phyloP scores from a whole-genome alignment of 2,329 filamentous ascomycete genomes.

The Curvularia eragrostidis region DNA sequence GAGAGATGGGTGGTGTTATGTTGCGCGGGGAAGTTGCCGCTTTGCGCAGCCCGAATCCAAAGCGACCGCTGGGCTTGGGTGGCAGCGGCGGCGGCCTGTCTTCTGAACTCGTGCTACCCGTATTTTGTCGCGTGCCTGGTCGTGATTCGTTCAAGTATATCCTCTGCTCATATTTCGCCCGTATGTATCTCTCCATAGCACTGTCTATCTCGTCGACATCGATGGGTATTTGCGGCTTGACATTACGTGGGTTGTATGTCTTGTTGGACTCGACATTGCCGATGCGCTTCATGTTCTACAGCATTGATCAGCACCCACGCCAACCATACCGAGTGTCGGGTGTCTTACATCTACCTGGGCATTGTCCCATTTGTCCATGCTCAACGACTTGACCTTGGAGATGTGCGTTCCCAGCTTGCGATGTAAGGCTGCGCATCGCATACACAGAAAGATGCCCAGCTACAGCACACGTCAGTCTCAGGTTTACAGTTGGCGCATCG shows the following conservation, averaged over 20 bases:
- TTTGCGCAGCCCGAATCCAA: constrained; percentile 70
- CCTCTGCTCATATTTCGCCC: constrained; percentile 86
- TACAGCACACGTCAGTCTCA: constrained; percentile 51
- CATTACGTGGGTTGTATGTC: constrained; percentile 84
- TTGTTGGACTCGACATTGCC: constrained; percentile 88
- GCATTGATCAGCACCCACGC: constrained; percentile 22
- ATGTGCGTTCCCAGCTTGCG: constrained; percentile 97
- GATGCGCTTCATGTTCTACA: constrained; percentile 89
- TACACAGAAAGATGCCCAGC: constrained; percentile 95
- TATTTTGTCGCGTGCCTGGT: constrained; percentile 59
- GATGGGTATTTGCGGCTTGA: constrained; percentile 82
- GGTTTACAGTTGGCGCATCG: not conserved
- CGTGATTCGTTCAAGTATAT: constrained; percentile 53
- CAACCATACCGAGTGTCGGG: not conserved
- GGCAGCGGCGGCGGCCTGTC: constrained; percentile 65
- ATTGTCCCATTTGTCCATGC: constrained; percentile 96
- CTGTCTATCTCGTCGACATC: constrained; percentile 92
- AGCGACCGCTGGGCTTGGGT: constrained; percentile 66
- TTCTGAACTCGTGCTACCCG: constrained; percentile 63
- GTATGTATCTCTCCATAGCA: constrained; percentile 93
- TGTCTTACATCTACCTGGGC: constrained; percentile 89
- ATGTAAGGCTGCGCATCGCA: constrained; percentile 95
- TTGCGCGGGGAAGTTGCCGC: constrained; percentile 73
- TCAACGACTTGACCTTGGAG: constrained; percentile 97
- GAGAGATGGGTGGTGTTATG: constrained; percentile 53